phyloP scores from a whole-genome alignment of 768 basidiomycete species.

The Exsudoporus frostii region DNA sequence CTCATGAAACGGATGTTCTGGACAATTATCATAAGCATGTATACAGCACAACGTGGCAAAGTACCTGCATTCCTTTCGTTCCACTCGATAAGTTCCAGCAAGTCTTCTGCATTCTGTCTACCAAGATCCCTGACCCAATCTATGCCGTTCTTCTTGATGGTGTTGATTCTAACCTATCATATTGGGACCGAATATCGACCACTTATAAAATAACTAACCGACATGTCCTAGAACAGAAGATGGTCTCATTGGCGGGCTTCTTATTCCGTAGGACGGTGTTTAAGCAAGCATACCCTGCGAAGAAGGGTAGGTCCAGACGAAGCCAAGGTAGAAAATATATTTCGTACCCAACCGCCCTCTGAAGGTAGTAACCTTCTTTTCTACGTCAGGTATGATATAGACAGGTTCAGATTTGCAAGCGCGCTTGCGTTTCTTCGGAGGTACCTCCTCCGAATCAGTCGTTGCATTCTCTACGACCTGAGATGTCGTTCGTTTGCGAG shows the following conservation, averaged over 20 bases:
- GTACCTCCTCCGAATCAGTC: constrained; percentile 3
- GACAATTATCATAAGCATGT: background rate
- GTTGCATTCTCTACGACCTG: constrained; percentile 10
- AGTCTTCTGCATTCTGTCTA: constrained; percentile 68
- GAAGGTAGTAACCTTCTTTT: constrained; percentile 64
- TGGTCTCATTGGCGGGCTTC: constrained; percentile 58
- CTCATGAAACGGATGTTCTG: constrained; percentile 83
- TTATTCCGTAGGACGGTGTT: constrained; percentile 76
- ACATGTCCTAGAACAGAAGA: constrained; percentile 77
- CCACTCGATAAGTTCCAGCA: constrained; percentile 79
- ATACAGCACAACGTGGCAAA: background rate
- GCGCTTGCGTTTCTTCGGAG: constrained; percentile 29
- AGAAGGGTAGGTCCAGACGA: constrained; percentile 1
- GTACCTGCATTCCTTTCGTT: constrained; percentile 74
- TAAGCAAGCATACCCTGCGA: constrained; percentile 71
- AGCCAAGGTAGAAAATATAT: background rate
- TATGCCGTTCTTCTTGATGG: constrained; percentile 75
- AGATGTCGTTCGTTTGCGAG: constrained; percentile 7
- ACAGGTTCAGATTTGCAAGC: constrained; percentile 44
- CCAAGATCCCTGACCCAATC: constrained; percentile 83
- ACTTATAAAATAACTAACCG: constrained; percentile 35
- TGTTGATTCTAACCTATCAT: constrained; percentile 52
- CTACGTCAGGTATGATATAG: constrained; percentile 71
- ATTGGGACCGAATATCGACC: background rate
- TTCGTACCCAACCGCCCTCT: constrained; percentile 56